These are phyloP conservation scores for Cladophialophora bantiana DNA, from an alignment of 2,329 filamentous ascomycete genomes.

Conservation along the genomic window DNA sequence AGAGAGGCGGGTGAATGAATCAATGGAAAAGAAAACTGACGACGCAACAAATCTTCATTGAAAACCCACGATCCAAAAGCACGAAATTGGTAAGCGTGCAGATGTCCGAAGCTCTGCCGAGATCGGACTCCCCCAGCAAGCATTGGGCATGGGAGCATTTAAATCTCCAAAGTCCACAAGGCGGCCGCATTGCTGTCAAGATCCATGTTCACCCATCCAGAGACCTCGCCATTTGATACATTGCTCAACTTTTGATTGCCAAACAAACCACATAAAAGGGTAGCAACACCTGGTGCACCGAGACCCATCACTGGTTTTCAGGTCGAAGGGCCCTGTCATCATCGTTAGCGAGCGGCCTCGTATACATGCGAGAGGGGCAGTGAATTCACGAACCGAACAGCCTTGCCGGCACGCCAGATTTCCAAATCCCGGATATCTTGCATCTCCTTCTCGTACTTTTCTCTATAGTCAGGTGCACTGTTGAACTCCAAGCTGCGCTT, in stretches of 20 bases:
- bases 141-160: neutral
- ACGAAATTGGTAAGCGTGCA: constrained; percentile 11
- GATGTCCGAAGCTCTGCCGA: constrained; percentile 20
- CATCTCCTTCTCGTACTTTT: constrained; percentile 98
- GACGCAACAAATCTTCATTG: neutral
- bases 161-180: neutral
- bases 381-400: constrained; percentile 72
- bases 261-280: constrained; percentile 27
- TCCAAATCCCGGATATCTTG: constrained; percentile 96
- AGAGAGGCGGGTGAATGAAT: neutral
- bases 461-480: constrained; percentile 90
- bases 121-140: neutral
- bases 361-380: neutral
- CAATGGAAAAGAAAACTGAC: neutral
- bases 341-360: constrained; percentile 40
- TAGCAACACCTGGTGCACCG: constrained; percentile 9
- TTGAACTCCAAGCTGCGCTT: constrained; percentile 97
- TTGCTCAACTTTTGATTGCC: constrained; percentile 26
- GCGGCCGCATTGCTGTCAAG: constrained; percentile 20
- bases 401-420: constrained; percentile 99
- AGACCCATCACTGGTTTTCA: constrained; percentile 69
- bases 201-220: constrained; percentile 15
- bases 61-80: neutral
- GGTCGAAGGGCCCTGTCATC: constrained; percentile 72
- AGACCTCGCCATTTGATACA: constrained; percentile 26